Conservation (phyloP, 208 protist species). For the Acanthamoeba royreba region DNA sequence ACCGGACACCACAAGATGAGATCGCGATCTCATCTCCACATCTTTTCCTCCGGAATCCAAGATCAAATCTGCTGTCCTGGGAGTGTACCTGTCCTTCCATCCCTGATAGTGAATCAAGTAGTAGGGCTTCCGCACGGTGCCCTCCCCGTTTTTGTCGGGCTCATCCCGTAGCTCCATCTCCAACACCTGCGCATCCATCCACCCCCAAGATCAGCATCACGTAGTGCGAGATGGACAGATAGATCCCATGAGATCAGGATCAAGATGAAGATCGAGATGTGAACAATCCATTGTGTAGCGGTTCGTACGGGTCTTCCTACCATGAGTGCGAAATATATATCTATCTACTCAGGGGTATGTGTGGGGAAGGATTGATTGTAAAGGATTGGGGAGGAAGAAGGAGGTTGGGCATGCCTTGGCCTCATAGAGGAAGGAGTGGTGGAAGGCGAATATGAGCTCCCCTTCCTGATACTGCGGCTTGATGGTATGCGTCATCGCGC, state of each 20-base stretch:
- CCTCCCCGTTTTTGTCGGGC: background rate
- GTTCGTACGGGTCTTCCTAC: too few relatives aligned
- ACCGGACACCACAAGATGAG: too few relatives aligned
- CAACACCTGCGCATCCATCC: conserved; percentile 11
- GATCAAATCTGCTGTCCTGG: too few relatives aligned
- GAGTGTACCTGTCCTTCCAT: conserved; percentile 50
- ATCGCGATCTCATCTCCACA: too few relatives aligned
- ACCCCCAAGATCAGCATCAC: background rate
- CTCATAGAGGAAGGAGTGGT: conserved; percentile 44
- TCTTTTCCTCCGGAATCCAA: too few relatives aligned
- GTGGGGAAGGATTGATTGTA: background rate
- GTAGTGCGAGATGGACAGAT: too few relatives aligned
- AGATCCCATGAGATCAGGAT: too few relatives aligned
- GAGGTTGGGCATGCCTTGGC: conserved; percentile 1
- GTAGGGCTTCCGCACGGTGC: conserved; percentile 14
- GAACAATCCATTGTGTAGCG: too few relatives aligned
- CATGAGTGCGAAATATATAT: too few relatives aligned
- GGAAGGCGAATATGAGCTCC: conserved; percentile 41
- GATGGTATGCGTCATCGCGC: background rate
- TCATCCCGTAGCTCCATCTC: background rate
- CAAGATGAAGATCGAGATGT: too few relatives aligned
- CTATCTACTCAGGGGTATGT: too few relatives aligned
- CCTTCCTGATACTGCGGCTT: background rate
- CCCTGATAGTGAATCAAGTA: conserved; percentile 48
- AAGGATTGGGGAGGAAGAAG: background rate